Conservation (phyloP, 2,329 filamentous ascomycete genomes). For the Elsinoe arachidis region DNA sequence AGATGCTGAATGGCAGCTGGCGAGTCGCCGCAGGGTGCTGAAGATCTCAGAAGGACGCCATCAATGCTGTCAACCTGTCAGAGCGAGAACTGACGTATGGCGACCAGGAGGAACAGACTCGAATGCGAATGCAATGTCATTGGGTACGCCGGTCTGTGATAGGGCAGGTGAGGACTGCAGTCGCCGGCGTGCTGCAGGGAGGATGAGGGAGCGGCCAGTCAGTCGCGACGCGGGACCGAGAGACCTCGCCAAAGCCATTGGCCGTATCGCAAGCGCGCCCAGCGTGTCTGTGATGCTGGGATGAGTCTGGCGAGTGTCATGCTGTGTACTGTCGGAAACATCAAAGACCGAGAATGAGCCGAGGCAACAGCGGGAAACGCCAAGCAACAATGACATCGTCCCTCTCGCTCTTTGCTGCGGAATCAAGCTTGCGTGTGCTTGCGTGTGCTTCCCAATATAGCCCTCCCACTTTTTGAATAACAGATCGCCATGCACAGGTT, state of each 20-base stretch:
- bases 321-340: not conserved
- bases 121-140: constrained; percentile 48
- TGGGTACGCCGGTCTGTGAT: constrained; percentile 15
- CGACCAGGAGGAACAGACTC: constrained; percentile 34
- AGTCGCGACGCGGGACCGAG: too few relatives aligned
- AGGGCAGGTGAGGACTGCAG: not conserved
- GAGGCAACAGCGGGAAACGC: not conserved
- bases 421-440: constrained; percentile 12
- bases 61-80: constrained; percentile 57
- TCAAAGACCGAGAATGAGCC: constrained; percentile 2
- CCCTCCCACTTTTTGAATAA: not conserved
- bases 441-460: constrained; percentile 9
- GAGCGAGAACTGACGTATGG: not conserved
- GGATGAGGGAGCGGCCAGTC: too few relatives aligned
- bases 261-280: too few relatives aligned
- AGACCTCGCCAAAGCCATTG: too few relatives aligned
- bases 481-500: not conserved
- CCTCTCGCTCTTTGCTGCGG: not conserved
- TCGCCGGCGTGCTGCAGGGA: not conserved
- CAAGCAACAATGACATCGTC: constrained; percentile 1
- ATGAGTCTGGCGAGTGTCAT: not conserved
- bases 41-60: constrained; percentile 82
- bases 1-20: constrained; percentile 64
- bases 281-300: not conserved
- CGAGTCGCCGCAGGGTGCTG: constrained; percentile 70